phyloP scores from a whole-genome alignment of 768 basidiomycete genomes.

The Artomyces pyxidatus region DNA sequence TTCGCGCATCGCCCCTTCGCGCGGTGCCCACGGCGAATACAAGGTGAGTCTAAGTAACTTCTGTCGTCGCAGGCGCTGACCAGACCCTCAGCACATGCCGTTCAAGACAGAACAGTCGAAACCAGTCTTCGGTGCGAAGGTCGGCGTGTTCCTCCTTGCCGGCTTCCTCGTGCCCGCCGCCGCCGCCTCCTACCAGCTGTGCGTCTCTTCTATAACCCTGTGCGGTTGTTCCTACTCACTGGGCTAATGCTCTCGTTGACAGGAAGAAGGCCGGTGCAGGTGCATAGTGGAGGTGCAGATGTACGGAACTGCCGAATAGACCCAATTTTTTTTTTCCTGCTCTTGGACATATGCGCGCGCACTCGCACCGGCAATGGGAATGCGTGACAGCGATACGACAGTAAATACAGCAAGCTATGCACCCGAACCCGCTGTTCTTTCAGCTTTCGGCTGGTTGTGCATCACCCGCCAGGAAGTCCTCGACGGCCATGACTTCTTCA shows the following conservation, averaged over 20 bases:
- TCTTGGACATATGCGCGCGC: too few relatives aligned
- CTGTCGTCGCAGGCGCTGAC: not conserved
- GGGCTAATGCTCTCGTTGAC: not conserved
- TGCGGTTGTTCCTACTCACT: not conserved
- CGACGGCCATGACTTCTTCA: slow-evolving; percentile 9
- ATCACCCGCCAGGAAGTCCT: not conserved
- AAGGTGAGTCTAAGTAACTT: not conserved
- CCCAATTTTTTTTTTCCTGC: too few relatives aligned
- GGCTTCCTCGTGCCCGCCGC: slow-evolving; percentile 17
- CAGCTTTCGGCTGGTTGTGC: not conserved
- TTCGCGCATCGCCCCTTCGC: slow-evolving; percentile 9
- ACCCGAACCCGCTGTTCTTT: not conserved
- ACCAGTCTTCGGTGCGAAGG: slow-evolving; percentile 9
- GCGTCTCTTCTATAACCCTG: slow-evolving; percentile 10
- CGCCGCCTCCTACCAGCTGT: slow-evolving; percentile 18
- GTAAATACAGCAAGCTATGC: not conserved
- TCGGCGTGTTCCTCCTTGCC: slow-evolving; percentile 5
- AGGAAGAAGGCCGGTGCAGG: not conserved
- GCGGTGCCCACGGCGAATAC: slow-evolving; percentile 13
- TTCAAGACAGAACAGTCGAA: slow-evolving; percentile 13
- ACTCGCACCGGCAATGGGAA: too few relatives aligned
- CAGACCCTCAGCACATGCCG: slow-evolving; percentile 10
- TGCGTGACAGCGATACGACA: too few relatives aligned
- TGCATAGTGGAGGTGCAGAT: too few relatives aligned
- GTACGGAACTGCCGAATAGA: too few relatives aligned